phyloP scores from a whole-genome alignment of 140 eudicot genomes.

The Oenanthe javanica region DNA sequence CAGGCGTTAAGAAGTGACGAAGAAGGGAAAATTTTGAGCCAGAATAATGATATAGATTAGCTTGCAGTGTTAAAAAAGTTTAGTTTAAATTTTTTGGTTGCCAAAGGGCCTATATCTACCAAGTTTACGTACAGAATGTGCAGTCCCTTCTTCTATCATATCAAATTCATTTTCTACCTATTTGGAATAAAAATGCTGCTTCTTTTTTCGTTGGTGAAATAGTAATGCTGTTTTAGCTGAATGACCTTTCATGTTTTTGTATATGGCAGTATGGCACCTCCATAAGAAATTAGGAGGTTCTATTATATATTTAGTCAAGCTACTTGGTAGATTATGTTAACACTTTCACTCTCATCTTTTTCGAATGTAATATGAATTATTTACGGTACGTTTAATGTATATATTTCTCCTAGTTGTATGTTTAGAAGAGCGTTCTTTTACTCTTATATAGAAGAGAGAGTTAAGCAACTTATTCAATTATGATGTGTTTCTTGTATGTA shows the following conservation, averaged over 20 bases:
- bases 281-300: not conserved
- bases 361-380: no score
- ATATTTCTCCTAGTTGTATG: no score
- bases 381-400: no score
- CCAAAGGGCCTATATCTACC: not conserved
- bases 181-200: not conserved
- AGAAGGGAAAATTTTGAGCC: conserved; percentile 22
- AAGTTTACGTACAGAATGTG: not conserved
- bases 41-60: conserved; percentile 20
- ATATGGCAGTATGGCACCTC: not conserved
- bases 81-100: not conserved
- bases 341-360: no score
- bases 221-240: not conserved
- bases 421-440: no score
- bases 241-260: not conserved
- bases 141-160: not conserved
- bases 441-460: no score
- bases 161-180: not conserved
- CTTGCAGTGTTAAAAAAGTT: not conserved
- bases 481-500: no score
- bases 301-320: no score
- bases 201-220: not conserved
- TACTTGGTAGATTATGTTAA: no score
- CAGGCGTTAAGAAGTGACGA: conserved; percentile 8
- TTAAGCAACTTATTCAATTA: no score